phyloP scores from a whole-genome alignment of 306 rosid genomes.

The Glycyrrhiza uralensis region DNA sequence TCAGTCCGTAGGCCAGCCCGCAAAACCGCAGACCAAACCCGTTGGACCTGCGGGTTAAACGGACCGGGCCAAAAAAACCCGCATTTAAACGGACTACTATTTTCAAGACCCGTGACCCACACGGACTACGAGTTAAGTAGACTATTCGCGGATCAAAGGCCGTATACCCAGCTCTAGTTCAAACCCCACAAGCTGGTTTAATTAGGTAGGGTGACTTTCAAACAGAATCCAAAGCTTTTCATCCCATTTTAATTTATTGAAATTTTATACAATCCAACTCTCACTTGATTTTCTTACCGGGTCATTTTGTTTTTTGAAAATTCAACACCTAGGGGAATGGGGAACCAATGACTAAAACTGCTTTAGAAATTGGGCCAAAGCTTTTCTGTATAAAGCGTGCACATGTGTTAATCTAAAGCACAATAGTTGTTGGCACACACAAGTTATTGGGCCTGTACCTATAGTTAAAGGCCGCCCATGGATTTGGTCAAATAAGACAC shows the following conservation, averaged over 20 bases:
- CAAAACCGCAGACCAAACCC: no score
- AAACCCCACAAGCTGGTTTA: not conserved
- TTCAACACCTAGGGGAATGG: conserved; percentile 1
- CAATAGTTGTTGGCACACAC: not conserved
- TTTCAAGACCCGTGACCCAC: no score
- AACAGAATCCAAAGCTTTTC: not conserved
- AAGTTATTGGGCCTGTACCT: not conserved
- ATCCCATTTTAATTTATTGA: not conserved
- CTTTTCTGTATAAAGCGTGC: not conserved
- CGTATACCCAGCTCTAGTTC: no score
- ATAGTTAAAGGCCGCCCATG: not conserved
- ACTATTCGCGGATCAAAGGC: no score
- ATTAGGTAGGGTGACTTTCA: not conserved
- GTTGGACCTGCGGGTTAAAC: no score
- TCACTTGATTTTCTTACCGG: not conserved
- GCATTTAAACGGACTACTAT: no score
- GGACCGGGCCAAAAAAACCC: no score
- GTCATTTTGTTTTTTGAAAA: conserved; percentile 5
- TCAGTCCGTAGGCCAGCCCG: no score
- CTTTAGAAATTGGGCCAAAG: not conserved
- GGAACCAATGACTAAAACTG: not conserved
- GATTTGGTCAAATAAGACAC: not conserved
- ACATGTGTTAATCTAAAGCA: no score
- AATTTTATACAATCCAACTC: not conserved
- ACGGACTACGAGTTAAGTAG: no score